Evolutionary conservation across 139 green algal species (phyloP).

Genomic region (Marvania coccoides): DNA sequence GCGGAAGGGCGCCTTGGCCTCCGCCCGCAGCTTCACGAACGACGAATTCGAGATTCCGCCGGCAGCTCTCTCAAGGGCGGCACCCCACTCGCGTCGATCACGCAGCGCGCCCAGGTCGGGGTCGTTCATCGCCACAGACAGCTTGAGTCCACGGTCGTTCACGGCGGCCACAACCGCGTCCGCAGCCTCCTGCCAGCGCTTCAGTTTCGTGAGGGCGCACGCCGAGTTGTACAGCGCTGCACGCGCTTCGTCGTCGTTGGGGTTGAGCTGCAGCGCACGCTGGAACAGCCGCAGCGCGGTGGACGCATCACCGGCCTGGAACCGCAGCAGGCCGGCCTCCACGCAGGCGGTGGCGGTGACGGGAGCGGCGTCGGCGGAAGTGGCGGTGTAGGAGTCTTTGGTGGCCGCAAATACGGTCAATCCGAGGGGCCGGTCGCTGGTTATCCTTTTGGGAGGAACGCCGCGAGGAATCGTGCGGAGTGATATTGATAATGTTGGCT

Average conservation of each 20-base stretch:
- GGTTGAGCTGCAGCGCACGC: slow-evolving; percentile 52
- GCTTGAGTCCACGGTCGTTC: slow-evolving; percentile 76
- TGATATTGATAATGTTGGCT: too few relatives aligned
- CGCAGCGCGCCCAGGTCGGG: slow-evolving; percentile 68
- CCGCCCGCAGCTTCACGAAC: slow-evolving; percentile 47
- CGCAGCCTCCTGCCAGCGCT: slow-evolving; percentile 66
- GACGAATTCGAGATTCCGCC: slow-evolving; percentile 43
- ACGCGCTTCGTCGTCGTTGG: slow-evolving; percentile 72
- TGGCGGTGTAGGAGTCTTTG: too few relatives aligned
- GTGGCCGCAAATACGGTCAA: too few relatives aligned
- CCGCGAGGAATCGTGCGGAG: too few relatives aligned
- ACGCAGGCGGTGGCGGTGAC: slow-evolving; percentile 51
- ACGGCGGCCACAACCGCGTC: slow-evolving; percentile 61
- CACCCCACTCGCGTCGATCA: slow-evolving; percentile 78
- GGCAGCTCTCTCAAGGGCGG: slow-evolving; percentile 40
- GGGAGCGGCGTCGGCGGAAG: background rate
- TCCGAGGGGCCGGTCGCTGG: too few relatives aligned
- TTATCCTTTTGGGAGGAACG: too few relatives aligned
- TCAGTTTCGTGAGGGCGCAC: slow-evolving; percentile 70
- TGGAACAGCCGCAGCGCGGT: slow-evolving; percentile 65
- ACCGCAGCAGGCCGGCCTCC: slow-evolving; percentile 44
- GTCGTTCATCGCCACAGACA: slow-evolving; percentile 73
- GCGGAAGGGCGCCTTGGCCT: slow-evolving; percentile 74
- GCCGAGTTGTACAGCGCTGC: slow-evolving; percentile 90
- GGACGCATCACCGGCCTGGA: slow-evolving; percentile 22